Conservation (phyloP, 106 monocot species). For the Agapanthus africanus region DNA sequence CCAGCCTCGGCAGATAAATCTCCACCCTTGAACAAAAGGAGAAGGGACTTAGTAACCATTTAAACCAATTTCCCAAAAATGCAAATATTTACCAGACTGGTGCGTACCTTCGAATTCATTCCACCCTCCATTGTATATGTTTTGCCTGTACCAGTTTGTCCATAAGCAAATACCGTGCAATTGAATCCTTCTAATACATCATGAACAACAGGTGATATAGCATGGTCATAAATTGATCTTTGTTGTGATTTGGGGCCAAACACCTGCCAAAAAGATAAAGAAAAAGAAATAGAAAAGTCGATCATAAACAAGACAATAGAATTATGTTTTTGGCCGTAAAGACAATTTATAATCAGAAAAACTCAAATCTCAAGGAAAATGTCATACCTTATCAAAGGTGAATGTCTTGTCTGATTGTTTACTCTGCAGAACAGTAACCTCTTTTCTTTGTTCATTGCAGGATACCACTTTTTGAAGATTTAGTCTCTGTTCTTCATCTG, state of each 20-base stretch:
- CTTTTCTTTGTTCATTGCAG: conserved; percentile 56
- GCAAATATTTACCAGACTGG: neutral
- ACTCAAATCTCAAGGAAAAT: neutral
- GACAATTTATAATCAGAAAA: neutral
- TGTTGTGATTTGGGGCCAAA: conserved; percentile 69
- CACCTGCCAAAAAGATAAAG: conserved; percentile 25
- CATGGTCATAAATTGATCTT: conserved; percentile 49
- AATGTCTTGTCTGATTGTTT: conserved; percentile 62
- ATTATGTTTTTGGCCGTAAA: neutral
- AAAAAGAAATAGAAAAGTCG: conserved; percentile 2
- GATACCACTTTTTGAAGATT: conserved; percentile 44
- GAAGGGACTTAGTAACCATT: neutral
- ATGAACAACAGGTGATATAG: conserved; percentile 46
- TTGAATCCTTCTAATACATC: conserved; percentile 76
- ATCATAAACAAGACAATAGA: neutral
- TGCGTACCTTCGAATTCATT: conserved; percentile 21
- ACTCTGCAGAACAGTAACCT: conserved; percentile 42
- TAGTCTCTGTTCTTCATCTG: conserved; percentile 45
- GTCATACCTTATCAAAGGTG: conserved; percentile 64
- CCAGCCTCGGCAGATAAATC: conserved; percentile 55
- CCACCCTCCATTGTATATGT: conserved; percentile 76
- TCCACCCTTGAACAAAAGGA: conserved; percentile 23
- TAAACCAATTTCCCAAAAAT: neutral
- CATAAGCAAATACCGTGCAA: conserved; percentile 79
- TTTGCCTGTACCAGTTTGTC: conserved; percentile 77